Evolutionary conservation across 1,139 yeast species (phyloP), one percentile per base, ranked within the genome.

Genomic region (Saccharomyces hybrid): DNA sequence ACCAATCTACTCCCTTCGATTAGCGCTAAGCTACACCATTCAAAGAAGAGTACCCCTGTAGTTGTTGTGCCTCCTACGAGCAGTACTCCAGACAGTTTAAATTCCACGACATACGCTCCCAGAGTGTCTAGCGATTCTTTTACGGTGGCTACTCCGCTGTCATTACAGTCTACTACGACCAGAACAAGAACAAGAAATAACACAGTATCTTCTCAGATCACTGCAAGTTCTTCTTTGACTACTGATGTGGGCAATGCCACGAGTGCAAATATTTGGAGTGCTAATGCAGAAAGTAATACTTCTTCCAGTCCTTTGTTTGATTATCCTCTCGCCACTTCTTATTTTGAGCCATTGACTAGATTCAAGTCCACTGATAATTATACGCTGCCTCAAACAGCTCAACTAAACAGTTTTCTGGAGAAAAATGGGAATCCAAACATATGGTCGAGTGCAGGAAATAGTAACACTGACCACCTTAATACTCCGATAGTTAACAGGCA

Each of bases 1-100:
- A 58, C 58, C 41, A 58, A 57, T 27, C 46, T 58, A 27, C 32
- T 58, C 23, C 60, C 60, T 14, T 56, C 60, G 3, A 58, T 58
- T n/a, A 58, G 60, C 49, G 60, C 60, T 4, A 58, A 57, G 31
- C 32, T 58, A 25, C 60, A 58, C 28, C 58, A 55, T 44, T 54
- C 59, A 29, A 58, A 54, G 52, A 58, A 57, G 32, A 38, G 34
- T n/a, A 29, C 54, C n/a, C 34, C 44, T 23, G 14, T 48, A 5
- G 26, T 47, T 14, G 28, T 28, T n/a, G 52, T 8, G 23, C 26
- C 52, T 27, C 32, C 50, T 25, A 23, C 48, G 2, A 47, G 31
- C 8, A 31, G 47, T 9, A 49, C 51, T 26, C 47, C 47, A 14
- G 51, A 28, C 11, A 38, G 44, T 9, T 38, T 38, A 19, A 38